These are phyloP conservation scores for Adansonia digitata DNA, from an alignment of 345 rosid genomes.

Conservation along the genomic window DNA sequence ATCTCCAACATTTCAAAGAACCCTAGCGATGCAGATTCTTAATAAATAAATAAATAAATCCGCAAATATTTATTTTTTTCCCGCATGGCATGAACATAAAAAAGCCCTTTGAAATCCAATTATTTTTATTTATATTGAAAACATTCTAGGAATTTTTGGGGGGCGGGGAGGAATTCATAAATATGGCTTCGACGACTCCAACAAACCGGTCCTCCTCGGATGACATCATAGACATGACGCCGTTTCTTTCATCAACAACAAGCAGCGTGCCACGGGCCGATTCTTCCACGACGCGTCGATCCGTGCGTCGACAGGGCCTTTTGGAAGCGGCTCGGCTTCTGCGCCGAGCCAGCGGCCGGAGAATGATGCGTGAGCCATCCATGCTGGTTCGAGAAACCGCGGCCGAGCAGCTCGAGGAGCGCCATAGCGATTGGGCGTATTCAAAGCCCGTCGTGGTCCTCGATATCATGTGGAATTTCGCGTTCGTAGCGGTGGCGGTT, in stretches of 20 bases:
- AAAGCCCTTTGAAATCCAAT: background rate
- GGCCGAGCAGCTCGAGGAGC: constrained; percentile 92
- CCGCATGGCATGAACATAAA: background rate
- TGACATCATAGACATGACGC: constrained; percentile 57
- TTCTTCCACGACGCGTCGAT: constrained; percentile 27
- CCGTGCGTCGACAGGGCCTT: constrained; percentile 60
- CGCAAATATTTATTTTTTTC: background rate
- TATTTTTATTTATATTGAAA: background rate
- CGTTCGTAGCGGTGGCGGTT: constrained; percentile 68
- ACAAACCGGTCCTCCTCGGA: constrained; percentile 42
- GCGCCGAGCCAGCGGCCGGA: constrained; percentile 82
- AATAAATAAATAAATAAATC: background rate
- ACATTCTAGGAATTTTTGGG: background rate
- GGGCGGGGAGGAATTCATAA: background rate
- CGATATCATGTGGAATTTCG: constrained; percentile 79
- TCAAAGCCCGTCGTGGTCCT: constrained; percentile 86
- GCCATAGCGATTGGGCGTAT: constrained; percentile 98
- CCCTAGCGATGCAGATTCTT: background rate
- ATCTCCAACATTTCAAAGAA: background rate
- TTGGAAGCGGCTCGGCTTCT: constrained; percentile 79
- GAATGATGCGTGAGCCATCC: constrained; percentile 88
- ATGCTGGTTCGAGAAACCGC: constrained; percentile 93
- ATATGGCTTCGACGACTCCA: constrained; percentile 4
- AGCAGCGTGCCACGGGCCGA: constrained; percentile 14
- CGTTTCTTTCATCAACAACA: constrained; percentile 45